phyloP scores from a whole-genome alignment of 1,284 basidiomycete genomes.

The Ustilago vetiveriae region DNA sequence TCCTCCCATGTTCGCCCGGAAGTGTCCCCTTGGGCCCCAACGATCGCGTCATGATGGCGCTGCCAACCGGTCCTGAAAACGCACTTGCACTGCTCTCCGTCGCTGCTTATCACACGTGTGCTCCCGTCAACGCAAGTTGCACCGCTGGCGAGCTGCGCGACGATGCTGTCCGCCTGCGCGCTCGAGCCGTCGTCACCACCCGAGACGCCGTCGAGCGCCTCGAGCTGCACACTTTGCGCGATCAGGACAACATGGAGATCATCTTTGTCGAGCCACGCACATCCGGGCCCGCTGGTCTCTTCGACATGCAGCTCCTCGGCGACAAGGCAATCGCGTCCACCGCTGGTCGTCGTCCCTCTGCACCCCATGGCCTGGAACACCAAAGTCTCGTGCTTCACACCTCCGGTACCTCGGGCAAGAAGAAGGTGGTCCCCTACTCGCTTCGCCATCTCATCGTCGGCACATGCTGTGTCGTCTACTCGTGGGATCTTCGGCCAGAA shows the following conservation, averaged over 20 bases:
- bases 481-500: conserved; percentile 63
- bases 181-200: conserved; percentile 64
- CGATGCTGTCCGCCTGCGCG: conserved; percentile 64
- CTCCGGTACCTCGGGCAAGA: conserved; percentile 66
- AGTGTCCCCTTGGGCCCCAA: conserved; percentile 54
- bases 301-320: conserved; percentile 60
- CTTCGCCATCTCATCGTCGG: conserved; percentile 66
- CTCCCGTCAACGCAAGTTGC: conserved; percentile 65
- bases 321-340: conserved; percentile 37
- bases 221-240: conserved; percentile 50
- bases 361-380: conserved; percentile 59
- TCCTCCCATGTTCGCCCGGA: conserved; percentile 49
- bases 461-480: conserved; percentile 64
- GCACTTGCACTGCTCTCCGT: conserved; percentile 63
- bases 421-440: conserved; percentile 66
- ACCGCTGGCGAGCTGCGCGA: conserved; percentile 65
- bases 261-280: conserved; percentile 61
- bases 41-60: conserved; percentile 66
- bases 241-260: conserved; percentile 64
- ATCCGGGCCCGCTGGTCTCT: conserved; percentile 62
- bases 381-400: conserved; percentile 66
- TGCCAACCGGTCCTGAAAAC: conserved; percentile 66
- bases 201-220: conserved; percentile 62
- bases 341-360: conserved; percentile 48
- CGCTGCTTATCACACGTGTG: conserved; percentile 65